Base-by-base conservation (phyloP, 139 green algal species). In the Zygnema cylindricum region DNA sequence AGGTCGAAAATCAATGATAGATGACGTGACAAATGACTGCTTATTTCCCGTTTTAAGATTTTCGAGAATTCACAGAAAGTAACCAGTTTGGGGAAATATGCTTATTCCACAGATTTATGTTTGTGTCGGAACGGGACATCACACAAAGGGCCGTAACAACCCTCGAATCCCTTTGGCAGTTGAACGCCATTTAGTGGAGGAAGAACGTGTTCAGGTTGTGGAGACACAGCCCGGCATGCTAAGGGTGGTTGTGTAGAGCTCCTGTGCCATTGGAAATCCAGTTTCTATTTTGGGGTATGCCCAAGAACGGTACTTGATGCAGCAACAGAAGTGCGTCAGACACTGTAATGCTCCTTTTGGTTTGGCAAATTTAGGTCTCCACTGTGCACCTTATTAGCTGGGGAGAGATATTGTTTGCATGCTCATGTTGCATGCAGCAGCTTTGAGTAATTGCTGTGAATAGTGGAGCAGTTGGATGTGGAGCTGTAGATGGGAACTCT, bases 121-220 rank as follows among this genome's bases (percentile, higher is more conserved):
- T 40, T 93, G 88, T 49, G 89, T 93, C 23, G 89, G 89, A 21
- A 93, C 89, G 7, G 89, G 89, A 16, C 89, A 93, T 49, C 89
- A 93, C 76, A 93, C 88, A 38, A 93, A 82, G 87, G 88, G 88
- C 0, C 41, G 89, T 16, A 39, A 76, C 2, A 88, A 78, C 30
- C 85, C 89, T 55, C 55, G 89, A n/a, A 88, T 92, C 38, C 89
- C 89, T 23, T 22, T 63, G n/a, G 89, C 89, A 32, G 89, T 92
- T 33, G 69, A 91, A 81, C 0, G 91, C 16, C 89, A 57, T n/a
- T 2, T 93, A 42, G 89, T 79, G 43, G 88, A 90, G 63, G 82
- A 90, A 16, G 81, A 63, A 55, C 82, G 40, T 3, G 21, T 91
- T 1, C 30, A 89, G 63, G 88, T 90, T 30, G n/a, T 43, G n/a